phyloP scores from a whole-genome alignment of 768 basidiomycete genomes.

The Auricularia sp. region DNA sequence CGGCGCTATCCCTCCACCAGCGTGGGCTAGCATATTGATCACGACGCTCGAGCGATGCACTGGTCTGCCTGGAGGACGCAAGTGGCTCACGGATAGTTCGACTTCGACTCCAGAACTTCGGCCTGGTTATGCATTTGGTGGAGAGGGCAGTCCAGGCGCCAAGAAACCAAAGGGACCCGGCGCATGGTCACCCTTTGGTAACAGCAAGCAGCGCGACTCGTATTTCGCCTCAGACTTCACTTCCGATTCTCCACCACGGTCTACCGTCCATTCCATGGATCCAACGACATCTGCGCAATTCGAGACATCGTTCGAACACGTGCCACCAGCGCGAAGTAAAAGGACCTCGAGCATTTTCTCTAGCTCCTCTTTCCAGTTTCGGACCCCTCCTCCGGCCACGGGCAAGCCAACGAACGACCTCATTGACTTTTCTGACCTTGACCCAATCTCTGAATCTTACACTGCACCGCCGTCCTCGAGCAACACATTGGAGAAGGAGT shows the following conservation, averaged over 20 bases:
- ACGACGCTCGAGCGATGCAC: conserved; percentile 64
- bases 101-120: conserved; percentile 21
- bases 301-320: conserved; percentile 3
- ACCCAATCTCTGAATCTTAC: conserved; percentile 23
- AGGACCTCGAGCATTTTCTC: background rate
- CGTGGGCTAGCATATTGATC: conserved; percentile 70
- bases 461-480: conserved; percentile 12
- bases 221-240: conserved; percentile 35
- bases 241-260: background rate
- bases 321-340: background rate
- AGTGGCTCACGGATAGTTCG: conserved; percentile 53
- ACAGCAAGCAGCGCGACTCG: conserved; percentile 37
- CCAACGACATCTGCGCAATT: conserved; percentile 1
- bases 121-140: conserved; percentile 47
- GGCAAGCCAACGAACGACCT: background rate
- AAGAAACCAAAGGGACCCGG: conserved; percentile 35
- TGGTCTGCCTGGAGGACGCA: conserved; percentile 52
- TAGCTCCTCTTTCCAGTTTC: background rate
- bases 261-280: background rate
- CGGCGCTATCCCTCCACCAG: conserved; percentile 61
- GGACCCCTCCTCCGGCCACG: background rate
- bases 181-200: conserved; percentile 36
- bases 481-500: conserved; percentile 19
- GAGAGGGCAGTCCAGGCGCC: conserved; percentile 33
- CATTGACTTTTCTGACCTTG: conserved; percentile 17